These are phyloP conservation scores for Hibiscus tridactylites DNA, from an alignment of 345 rosid species.

Conservation along the genomic window DNA sequence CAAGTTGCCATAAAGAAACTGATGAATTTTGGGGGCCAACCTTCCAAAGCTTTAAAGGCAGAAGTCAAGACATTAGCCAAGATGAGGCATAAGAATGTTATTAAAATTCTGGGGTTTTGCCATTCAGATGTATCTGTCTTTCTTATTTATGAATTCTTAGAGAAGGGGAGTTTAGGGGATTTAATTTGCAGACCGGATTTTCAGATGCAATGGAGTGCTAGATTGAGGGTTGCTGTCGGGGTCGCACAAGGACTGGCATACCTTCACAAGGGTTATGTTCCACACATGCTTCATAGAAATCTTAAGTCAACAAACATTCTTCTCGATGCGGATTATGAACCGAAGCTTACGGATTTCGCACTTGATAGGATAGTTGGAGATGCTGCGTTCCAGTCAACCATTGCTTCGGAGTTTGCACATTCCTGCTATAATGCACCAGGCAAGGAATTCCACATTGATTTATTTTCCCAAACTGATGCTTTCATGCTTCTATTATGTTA, in stretches of 20 bases:
- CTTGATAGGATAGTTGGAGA: conserved; percentile 76
- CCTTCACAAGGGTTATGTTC: conserved; percentile 70
- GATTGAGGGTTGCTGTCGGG: conserved; percentile 72
- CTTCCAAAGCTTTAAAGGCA: conserved; percentile 60
- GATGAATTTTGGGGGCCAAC: conserved; percentile 46
- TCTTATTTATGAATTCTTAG: conserved; percentile 61
- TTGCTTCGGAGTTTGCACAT: conserved; percentile 38
- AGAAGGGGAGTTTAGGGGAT: conserved; percentile 72
- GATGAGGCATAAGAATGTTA: conserved; percentile 72
- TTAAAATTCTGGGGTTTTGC: conserved; percentile 73
- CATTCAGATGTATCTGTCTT: conserved; percentile 65
- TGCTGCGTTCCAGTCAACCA: conserved; percentile 56
- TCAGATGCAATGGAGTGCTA: conserved; percentile 59
- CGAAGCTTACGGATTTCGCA: conserved; percentile 76
- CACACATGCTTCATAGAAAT: conserved; percentile 73
- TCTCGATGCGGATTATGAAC: conserved; percentile 58
- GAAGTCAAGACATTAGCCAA: conserved; percentile 82
- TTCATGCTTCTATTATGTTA: background rate
- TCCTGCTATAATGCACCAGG: conserved; percentile 87
- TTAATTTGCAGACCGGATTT: conserved; percentile 38
- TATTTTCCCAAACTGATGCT: background rate
- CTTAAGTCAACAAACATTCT: conserved; percentile 70
- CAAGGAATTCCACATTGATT: conserved; percentile 5
- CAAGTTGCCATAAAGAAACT: conserved; percentile 70
- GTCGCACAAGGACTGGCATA: conserved; percentile 79